Evolutionary conservation across 139 green algal genomes (phyloP).

Genomic region (Chlorella sp.): DNA sequence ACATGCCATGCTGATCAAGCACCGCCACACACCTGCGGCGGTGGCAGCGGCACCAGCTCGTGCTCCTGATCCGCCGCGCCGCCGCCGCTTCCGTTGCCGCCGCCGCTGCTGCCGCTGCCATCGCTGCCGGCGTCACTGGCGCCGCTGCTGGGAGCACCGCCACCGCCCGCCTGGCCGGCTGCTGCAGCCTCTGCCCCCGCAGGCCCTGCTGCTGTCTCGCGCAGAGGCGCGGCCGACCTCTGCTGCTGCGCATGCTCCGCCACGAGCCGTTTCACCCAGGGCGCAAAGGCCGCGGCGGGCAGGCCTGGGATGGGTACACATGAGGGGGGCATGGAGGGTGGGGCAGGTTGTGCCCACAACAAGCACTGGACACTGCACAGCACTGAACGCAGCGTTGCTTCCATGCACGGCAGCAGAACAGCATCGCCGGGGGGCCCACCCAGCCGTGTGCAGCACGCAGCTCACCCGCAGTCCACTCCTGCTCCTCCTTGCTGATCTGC

Average conservation of each 20-base stretch:
- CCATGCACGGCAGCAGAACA: no score
- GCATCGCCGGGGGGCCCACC: no score
- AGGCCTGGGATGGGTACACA: constrained; percentile 58
- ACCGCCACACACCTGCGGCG: not conserved
- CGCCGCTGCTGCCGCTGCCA: not conserved
- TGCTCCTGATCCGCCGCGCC: not conserved
- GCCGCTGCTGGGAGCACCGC: not conserved
- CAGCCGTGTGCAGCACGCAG: no score
- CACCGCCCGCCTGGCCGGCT: not conserved
- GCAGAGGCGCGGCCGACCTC: not conserved
- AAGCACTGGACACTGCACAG: not conserved
- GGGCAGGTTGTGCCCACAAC: no score
- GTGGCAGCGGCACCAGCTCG: no score
- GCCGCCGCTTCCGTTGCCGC: not conserved
- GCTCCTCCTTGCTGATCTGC: constrained; percentile 78
- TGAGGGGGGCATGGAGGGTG: not conserved
- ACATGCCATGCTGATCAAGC: not conserved
- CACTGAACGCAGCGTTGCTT: not conserved
- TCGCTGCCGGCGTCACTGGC: not conserved
- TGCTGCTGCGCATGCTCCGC: not conserved
- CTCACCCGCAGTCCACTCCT: constrained; percentile 58
- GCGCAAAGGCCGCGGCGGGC: constrained; percentile 60
- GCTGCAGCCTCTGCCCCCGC: not conserved
- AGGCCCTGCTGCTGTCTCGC: no score
- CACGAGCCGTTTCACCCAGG: constrained; percentile 66